Conservation (phyloP, 805 yeast genomes). For the Ogataea minuta region DNA sequence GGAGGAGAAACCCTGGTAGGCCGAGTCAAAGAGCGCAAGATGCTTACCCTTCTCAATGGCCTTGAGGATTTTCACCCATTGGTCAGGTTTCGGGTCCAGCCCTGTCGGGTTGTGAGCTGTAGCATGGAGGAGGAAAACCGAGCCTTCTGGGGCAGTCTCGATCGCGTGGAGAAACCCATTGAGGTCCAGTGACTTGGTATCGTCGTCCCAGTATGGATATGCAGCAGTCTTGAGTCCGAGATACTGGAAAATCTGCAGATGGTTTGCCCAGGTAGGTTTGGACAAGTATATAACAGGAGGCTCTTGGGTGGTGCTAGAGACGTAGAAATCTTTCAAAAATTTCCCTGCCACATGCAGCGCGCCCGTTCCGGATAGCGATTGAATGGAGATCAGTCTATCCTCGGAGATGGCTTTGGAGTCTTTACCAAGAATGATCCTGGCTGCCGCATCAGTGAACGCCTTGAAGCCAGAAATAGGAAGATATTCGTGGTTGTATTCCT, state of each 20-base stretch:
- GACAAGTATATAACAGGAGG: slow-evolving; percentile 64
- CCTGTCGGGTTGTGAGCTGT: slow-evolving; percentile 99
- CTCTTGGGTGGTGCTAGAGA: slow-evolving; percentile 17
- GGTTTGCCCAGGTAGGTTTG: slow-evolving; percentile 98
- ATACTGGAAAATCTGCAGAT: slow-evolving; percentile 72
- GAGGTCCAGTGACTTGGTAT: slow-evolving; percentile 67
- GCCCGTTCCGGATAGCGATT: slow-evolving; percentile 87
- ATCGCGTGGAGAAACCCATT: slow-evolving; percentile 65
- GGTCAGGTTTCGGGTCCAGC: slow-evolving; percentile 79
- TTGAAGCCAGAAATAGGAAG: slow-evolving; percentile 77
- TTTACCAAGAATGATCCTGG: slow-evolving; percentile 67
- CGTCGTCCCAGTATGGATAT: slow-evolving; percentile 86
- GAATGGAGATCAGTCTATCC: slow-evolving; percentile 57
- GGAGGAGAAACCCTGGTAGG: slow-evolving; percentile 96
- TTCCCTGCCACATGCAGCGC: slow-evolving; percentile 87
- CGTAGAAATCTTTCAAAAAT: slow-evolving; percentile 54
- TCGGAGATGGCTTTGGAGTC: slow-evolving; percentile 52
- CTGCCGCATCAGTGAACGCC: slow-evolving; percentile 65
- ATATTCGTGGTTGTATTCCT: slow-evolving; percentile 80
- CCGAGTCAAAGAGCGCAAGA: slow-evolving; percentile 86
- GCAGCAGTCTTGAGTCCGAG: slow-evolving; percentile 63
- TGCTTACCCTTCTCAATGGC: slow-evolving; percentile 61
- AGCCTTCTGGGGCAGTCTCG: slow-evolving; percentile 66
- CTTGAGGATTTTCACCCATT: slow-evolving; percentile 73
- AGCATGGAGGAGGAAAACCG: slow-evolving; percentile 82